Evolutionary conservation across 768 basidiomycete genomes (phyloP).

Genomic region (Boletus tylopilopsis): DNA sequence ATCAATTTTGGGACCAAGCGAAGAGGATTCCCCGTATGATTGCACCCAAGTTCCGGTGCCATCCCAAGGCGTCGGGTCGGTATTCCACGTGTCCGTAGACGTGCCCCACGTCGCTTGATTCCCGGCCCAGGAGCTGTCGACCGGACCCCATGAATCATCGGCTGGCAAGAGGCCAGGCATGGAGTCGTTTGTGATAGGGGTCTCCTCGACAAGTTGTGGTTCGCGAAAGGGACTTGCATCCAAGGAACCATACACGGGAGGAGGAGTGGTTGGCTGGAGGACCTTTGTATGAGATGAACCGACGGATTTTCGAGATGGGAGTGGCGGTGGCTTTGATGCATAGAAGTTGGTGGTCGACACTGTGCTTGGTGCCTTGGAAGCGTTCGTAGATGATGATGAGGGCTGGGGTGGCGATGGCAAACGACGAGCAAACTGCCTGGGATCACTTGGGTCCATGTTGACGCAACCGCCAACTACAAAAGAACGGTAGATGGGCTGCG

Average conservation of each 20-base stretch:
- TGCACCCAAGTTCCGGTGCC: conserved; percentile 20
- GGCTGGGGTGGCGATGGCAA: conserved; percentile 42
- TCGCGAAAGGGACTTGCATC: conserved; percentile 42
- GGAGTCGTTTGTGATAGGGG: conserved; percentile 33
- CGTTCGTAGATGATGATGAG: conserved; percentile 30
- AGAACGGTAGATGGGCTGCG: not conserved
- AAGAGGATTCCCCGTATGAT: conserved; percentile 17
- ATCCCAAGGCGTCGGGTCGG: conserved; percentile 26
- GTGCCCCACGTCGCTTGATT: conserved; percentile 11
- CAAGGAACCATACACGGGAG: conserved; percentile 23
- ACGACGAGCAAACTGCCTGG: conserved; percentile 33
- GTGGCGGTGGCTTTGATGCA: conserved; percentile 33
- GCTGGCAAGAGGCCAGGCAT: conserved; percentile 38
- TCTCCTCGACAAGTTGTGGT: conserved; percentile 51
- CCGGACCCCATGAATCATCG: conserved; percentile 23
- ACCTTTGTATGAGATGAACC: conserved; percentile 39
- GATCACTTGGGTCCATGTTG: conserved; percentile 48
- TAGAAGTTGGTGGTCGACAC: conserved; percentile 29
- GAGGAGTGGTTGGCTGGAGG: conserved; percentile 26
- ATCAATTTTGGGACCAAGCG: conserved; percentile 46
- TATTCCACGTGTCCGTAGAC: conserved; percentile 18
- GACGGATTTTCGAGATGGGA: conserved; percentile 30
- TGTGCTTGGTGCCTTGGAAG: conserved; percentile 24
- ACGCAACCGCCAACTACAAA: not conserved
- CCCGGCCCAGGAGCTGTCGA: conserved; percentile 14